phyloP scores from a whole-genome alignment of 2,329 filamentous ascomycete species.

The Fusarium xylarioides region DNA sequence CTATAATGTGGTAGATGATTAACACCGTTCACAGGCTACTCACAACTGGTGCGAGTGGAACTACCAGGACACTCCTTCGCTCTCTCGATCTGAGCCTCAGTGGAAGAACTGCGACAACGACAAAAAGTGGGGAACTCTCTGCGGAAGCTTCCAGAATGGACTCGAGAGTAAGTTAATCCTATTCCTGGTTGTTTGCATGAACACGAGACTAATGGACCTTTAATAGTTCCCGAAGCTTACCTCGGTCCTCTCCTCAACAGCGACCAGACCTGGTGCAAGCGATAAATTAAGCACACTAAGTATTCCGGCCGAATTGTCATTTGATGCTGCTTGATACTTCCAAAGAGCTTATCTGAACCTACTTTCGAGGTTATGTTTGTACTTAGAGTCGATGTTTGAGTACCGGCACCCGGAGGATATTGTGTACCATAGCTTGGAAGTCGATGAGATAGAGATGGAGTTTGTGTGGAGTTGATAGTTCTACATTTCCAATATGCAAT shows the following conservation, averaged over 20 bases:
- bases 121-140: not conserved
- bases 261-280: not conserved
- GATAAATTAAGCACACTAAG: not conserved
- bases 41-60: conserved; percentile 23
- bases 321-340: no score
- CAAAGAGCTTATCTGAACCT: no score
- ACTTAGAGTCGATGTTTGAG: no score
- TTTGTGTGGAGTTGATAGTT: not conserved
- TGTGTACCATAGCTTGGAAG: not conserved
- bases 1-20: rapidly evolving
- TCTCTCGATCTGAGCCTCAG: not conserved
- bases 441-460: no score
- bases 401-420: rapidly evolving
- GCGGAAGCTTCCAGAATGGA: not conserved
- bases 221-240: conserved; percentile 2
- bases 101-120: conserved; percentile 24
- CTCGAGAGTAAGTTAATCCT: not conserved
- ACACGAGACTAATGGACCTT: rapidly evolving
- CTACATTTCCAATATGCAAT: not conserved
- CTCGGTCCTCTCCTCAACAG: conserved; percentile 1
- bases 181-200: rapidly evolving
- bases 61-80: not conserved
- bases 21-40: not conserved
- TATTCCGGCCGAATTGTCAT: no score
- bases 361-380: no score